These are phyloP conservation scores for Rhodotorula sp. DNA, from an alignment of 1,284 basidiomycete genomes.

Conservation along the genomic window DNA sequence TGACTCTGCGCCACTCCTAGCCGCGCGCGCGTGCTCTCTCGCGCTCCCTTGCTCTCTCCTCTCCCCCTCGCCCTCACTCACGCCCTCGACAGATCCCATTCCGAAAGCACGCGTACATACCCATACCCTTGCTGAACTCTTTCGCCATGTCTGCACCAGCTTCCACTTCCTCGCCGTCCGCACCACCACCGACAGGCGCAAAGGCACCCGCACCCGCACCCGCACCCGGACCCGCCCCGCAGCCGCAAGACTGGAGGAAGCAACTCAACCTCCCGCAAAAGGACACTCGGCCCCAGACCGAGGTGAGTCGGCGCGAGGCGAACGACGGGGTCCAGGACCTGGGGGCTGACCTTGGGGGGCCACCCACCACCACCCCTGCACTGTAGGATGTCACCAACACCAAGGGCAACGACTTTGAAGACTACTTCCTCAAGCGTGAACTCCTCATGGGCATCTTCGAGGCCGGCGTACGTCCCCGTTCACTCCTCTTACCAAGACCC, in stretches of 20 bases:
- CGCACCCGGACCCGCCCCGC: not conserved
- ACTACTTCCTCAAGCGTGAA: constrained; percentile 66
- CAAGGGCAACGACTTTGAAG: constrained; percentile 88
- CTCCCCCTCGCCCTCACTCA: not conserved
- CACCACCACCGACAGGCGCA: not conserved
- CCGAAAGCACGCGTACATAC: too few species aligned
- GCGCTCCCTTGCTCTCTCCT: not conserved
- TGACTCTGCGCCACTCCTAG: constrained; percentile 1
- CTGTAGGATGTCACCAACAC: constrained; percentile 80
- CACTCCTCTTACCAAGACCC: not conserved
- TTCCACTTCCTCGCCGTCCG: not conserved
- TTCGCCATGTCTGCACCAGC: not conserved
- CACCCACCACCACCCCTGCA: not conserved
- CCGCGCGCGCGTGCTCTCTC: not conserved
- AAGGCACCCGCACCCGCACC: not conserved
- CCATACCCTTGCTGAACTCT: too few species aligned
- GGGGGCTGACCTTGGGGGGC: too few species aligned
- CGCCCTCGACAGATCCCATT: not conserved
- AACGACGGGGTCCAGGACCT: not conserved
- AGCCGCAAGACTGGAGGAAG: constrained; percentile 54
- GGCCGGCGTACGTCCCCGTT: constrained; percentile 59
- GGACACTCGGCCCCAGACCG: constrained; percentile 87
- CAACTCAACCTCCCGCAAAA: constrained; percentile 81
- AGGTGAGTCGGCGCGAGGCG: constrained; percentile 52
- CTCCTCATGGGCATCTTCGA: constrained; percentile 92